Evolutionary conservation across 2,329 filamentous ascomycete genomes (phyloP).

Genomic region (Pleoardoris graminearum): DNA sequence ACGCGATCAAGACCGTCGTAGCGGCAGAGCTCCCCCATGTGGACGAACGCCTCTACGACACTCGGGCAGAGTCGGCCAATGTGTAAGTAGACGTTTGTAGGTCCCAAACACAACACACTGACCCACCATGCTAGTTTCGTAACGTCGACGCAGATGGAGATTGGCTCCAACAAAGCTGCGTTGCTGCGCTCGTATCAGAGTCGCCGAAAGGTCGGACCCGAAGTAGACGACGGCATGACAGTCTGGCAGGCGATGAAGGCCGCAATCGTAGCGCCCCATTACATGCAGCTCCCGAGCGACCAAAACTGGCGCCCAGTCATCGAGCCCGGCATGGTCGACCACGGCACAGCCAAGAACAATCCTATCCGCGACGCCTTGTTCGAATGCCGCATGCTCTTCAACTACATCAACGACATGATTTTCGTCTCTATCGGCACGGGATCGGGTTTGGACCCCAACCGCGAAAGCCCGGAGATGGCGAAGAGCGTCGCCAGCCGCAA

Average conservation of each 20-base stretch:
- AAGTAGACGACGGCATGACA: slow-evolving; percentile 30
- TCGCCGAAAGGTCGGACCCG: slow-evolving; percentile 34
- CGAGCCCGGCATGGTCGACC: slow-evolving; percentile 35
- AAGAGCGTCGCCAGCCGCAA: slow-evolving; percentile 28
- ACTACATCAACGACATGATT: slow-evolving; percentile 38
- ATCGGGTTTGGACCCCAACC: slow-evolving; percentile 20
- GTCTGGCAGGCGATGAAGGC: slow-evolving; percentile 34
- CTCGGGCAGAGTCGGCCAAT: slow-evolving; percentile 29
- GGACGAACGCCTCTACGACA: slow-evolving; percentile 31
- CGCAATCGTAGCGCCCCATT: slow-evolving; percentile 29
- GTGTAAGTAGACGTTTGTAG: slow-evolving; percentile 26
- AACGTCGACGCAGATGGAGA: slow-evolving; percentile 33
- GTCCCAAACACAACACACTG: not conserved
- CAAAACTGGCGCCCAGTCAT: slow-evolving; percentile 26
- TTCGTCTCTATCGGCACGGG: slow-evolving; percentile 37
- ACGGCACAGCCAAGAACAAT: slow-evolving; percentile 39
- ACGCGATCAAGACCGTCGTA: slow-evolving; percentile 26
- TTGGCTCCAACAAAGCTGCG: slow-evolving; percentile 33
- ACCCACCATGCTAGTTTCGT: slow-evolving; percentile 26
- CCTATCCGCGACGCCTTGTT: slow-evolving; percentile 36
- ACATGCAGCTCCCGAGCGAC: slow-evolving; percentile 20
- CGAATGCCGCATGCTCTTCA: slow-evolving; percentile 37
- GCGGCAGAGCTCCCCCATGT: slow-evolving; percentile 19
- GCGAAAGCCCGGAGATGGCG: slow-evolving; percentile 31
- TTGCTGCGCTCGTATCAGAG: slow-evolving; percentile 38